Evolutionary conservation across 2,329 filamentous ascomycete genomes (phyloP).

Genomic region (Cryphonectria carpinicola): DNA sequence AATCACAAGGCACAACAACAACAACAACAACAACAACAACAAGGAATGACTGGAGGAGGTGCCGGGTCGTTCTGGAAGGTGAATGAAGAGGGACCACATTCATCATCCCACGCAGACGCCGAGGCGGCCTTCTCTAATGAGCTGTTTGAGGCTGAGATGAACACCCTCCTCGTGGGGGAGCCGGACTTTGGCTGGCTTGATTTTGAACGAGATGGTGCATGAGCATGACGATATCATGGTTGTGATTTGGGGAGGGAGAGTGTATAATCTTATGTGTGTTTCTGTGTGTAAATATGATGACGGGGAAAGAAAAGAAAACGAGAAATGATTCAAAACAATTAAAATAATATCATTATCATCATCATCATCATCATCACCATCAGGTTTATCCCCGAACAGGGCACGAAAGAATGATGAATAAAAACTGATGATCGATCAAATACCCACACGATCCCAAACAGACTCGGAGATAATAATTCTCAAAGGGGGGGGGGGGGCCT

Average conservation of each 20-base stretch:
- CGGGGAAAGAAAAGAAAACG: too few relatives aligned
- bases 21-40: not conserved
- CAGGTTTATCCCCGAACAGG: not conserved
- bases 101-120: conserved; percentile 12
- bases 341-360: not conserved
- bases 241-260: not conserved
- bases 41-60: not conserved
- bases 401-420: too few relatives aligned
- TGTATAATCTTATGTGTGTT: not conserved
- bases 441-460: not conserved
- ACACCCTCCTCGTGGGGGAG: conserved; percentile 30
- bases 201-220: conserved; percentile 20
- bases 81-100: not conserved
- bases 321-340: not conserved
- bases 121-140: conserved; percentile 30
- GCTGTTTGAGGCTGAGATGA: conserved; percentile 32
- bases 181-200: conserved; percentile 31
- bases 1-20: not conserved
- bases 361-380: not conserved
- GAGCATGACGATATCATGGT: not conserved
- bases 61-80: conserved; percentile 20
- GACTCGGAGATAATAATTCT: not conserved
- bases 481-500: not conserved
- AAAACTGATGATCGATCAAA: not conserved
- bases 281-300: not conserved